Evolutionary conservation across 306 rosid genomes (phyloP).

Genomic region (Datisca glomerata): DNA sequence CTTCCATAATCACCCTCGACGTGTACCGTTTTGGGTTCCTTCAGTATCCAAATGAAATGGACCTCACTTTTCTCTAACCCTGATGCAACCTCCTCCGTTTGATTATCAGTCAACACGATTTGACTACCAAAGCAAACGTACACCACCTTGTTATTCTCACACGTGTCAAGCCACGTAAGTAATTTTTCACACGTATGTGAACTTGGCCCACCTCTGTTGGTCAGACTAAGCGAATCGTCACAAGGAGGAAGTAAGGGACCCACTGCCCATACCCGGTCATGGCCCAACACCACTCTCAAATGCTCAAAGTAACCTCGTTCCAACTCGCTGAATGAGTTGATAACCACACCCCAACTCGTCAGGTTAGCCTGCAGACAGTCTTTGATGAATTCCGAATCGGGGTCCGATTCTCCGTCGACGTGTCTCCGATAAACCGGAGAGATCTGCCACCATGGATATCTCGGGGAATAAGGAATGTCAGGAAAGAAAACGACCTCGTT

Average conservation of each 20-base stretch:
- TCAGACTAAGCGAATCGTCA: not conserved
- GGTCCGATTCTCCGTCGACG: conserved; percentile 9
- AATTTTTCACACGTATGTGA: conserved; percentile 11
- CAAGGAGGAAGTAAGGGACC: conserved; percentile 32
- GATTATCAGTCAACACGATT: conserved; percentile 11
- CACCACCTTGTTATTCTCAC: conserved; percentile 16
- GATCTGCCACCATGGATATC: conserved; percentile 56
- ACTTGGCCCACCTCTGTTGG: conserved; percentile 22
- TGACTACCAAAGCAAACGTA: conserved; percentile 44
- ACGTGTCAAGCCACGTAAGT: conserved; percentile 30
- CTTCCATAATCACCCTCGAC: not conserved
- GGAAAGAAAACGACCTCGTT: conserved; percentile 22
- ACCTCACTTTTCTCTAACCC: conserved; percentile 38
- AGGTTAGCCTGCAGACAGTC: conserved; percentile 11
- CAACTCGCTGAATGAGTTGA: conserved; percentile 29
- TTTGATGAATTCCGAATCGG: conserved; percentile 9
- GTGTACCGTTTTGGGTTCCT: conserved; percentile 7
- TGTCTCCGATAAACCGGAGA: conserved; percentile 26
- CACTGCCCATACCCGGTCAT: conserved; percentile 36
- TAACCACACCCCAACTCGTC: conserved; percentile 34
- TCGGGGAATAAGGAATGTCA: conserved; percentile 22
- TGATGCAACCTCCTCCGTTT: conserved; percentile 12
- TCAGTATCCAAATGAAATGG: conserved; percentile 29
- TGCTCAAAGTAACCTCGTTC: conserved; percentile 28
- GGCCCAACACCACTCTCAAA: conserved; percentile 17